Percentiles rank a stretch among this genome's conserved stretches.
phyloP scores from a whole-genome alignment of 192 early-diverging fungal species.

The Linnemannia hyalina region DNA sequence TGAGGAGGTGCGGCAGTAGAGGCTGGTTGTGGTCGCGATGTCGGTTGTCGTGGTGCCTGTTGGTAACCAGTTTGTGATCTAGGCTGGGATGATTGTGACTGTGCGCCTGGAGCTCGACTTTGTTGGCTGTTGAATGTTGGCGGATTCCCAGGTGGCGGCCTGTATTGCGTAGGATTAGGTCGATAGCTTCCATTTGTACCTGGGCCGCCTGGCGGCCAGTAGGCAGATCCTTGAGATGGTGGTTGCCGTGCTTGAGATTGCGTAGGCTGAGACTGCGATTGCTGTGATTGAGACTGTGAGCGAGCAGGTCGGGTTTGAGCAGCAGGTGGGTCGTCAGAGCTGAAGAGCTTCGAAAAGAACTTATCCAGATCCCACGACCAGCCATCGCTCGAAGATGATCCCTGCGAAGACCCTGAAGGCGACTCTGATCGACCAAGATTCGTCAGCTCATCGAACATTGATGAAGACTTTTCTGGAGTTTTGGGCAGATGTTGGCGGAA shows the following conservation, averaged over 20 bases:
- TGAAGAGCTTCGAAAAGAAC: slow-evolving; percentile 38
- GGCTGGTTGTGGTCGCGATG: neutral
- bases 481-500: slow-evolving; percentile 32
- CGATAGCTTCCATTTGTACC: slow-evolving; percentile 1
- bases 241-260: neutral
- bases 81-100: neutral
- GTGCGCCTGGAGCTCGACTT: neutral
- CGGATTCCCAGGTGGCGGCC: neutral
- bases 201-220: neutral
- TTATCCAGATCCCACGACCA: slow-evolving; percentile 41
- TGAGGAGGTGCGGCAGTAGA: neutral
- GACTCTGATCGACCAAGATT: slow-evolving; percentile 36
- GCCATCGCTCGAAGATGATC: slow-evolving; percentile 23
- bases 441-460: slow-evolving; percentile 30
- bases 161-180: neutral
- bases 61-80: slow-evolving; percentile 3
- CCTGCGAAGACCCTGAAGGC: slow-evolving; percentile 29
- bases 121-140: slow-evolving; percentile 14
- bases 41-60: neutral
- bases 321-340: slow-evolving; percentile 11
- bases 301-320: slow-evolving; percentile 14
- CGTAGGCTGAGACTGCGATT: slow-evolving; percentile 7
- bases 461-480: slow-evolving; percentile 20
- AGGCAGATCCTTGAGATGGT: slow-evolving; percentile 1
- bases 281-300: slow-evolving; percentile 31